A percentile compares a stretch with the other conserved stretches of the same genome.
Conservation (phyloP, 2,329 filamentous ascomycete genomes). For the Aspergillus aculeatinus region DNA sequence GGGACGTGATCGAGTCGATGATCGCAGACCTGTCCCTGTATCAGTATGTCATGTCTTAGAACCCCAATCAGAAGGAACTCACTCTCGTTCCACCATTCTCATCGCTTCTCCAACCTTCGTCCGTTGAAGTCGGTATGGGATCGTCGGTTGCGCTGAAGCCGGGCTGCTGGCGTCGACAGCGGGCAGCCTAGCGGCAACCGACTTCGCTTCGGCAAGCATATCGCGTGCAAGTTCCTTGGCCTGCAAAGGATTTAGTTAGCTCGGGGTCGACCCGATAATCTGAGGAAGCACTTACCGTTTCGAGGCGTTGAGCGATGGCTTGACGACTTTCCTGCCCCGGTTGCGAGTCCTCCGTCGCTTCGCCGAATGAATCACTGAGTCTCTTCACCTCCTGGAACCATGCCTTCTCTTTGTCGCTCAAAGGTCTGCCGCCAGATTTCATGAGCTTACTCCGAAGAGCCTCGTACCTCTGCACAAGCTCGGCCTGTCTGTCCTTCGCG, state of each 20-base stretch:
- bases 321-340: constrained; percentile 23
- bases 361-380: constrained; percentile 38
- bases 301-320: constrained; percentile 37
- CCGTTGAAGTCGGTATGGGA: constrained; percentile 46
- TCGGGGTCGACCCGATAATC: neutral
- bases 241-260: constrained; percentile 27
- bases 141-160: constrained; percentile 31
- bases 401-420: constrained; percentile 48
- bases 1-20: constrained; percentile 45
- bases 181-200: constrained; percentile 30
- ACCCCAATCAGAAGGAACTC: constrained; percentile 18
- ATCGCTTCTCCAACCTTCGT: constrained; percentile 50
- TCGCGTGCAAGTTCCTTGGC: constrained; percentile 41
- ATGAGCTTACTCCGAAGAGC: constrained; percentile 44
- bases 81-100: constrained; percentile 53
- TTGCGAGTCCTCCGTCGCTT: constrained; percentile 18
- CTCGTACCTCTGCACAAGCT: constrained; percentile 45
- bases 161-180: constrained; percentile 29
- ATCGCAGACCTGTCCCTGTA: constrained; percentile 38
- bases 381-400: constrained; percentile 47
- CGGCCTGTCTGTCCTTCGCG: constrained; percentile 41
- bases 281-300: constrained; percentile 35
- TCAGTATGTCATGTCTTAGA: neutral
- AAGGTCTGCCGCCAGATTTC: constrained; percentile 43
- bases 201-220: constrained; percentile 39